Percentiles rank a stretch among this genome's conserved stretches.
Evolutionary conservation across 495 filamentous ascomycete genomes (phyloP).

Genomic region (Physcia stellaris): DNA sequence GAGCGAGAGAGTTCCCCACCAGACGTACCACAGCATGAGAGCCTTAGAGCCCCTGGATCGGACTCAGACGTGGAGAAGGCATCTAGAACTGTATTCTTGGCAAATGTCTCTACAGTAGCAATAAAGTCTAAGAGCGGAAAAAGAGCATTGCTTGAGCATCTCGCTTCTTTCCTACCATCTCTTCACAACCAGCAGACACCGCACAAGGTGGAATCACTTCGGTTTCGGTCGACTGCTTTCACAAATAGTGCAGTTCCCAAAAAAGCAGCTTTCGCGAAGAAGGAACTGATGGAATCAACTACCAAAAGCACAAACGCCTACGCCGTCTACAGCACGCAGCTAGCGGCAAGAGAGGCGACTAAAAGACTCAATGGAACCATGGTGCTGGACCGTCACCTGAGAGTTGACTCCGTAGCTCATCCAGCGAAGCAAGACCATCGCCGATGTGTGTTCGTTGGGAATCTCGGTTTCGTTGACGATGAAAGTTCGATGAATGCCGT

Average conservation of each 20-base stretch:
- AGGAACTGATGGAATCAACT: conserved; percentile 71
- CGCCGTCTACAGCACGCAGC: conserved; percentile 61
- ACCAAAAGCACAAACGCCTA: conserved; percentile 94
- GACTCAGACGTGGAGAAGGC: conserved; percentile 65
- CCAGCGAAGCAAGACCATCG: conserved; percentile 68
- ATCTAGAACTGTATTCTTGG: conserved; percentile 79
- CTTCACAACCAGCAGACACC: conserved; percentile 29
- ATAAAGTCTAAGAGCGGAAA: conserved; percentile 69
- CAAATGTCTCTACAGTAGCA: conserved; percentile 72
- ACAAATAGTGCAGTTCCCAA: conserved; percentile 61
- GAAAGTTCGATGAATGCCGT: conserved; percentile 44
- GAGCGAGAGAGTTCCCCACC: neutral
- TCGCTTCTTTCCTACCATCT: conserved; percentile 38
- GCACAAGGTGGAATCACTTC: conserved; percentile 74
- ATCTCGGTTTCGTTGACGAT: conserved; percentile 87
- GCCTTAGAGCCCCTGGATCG: conserved; percentile 25
- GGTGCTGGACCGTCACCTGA: conserved; percentile 75
- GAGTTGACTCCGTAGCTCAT: conserved; percentile 82
- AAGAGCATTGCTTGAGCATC: conserved; percentile 59
- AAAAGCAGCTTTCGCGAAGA: conserved; percentile 75
- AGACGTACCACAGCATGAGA: conserved; percentile 43
- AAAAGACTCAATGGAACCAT: conserved; percentile 68
- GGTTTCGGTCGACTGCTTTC: conserved; percentile 88
- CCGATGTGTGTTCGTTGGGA: conserved; percentile 92
- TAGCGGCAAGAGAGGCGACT: conserved; percentile 63